A percentile compares a stretch with the other conserved stretches of the same genome.
phyloP scores from a whole-genome alignment of 148 eudicot species.

The Selenicereus undatus region DNA sequence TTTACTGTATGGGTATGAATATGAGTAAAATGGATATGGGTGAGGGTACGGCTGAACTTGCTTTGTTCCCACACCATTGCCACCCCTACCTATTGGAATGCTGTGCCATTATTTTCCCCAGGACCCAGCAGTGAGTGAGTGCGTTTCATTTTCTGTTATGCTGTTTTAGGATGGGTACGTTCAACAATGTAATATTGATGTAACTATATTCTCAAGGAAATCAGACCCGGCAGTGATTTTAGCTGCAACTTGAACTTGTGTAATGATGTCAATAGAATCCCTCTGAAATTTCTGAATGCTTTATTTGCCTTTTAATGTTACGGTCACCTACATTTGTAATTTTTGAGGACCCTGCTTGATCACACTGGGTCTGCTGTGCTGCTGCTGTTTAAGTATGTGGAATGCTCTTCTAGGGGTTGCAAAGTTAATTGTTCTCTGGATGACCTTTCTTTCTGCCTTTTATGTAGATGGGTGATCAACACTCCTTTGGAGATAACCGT shows the following conservation, averaged over 20 bases:
- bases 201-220: neutral
- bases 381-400: neutral
- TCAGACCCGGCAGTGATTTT: neutral
- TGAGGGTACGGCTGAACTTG: too few relatives aligned
- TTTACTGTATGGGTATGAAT: too few relatives aligned
- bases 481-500: slow-evolving; percentile 84
- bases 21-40: too few relatives aligned
- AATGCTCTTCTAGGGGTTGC: neutral
- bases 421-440: neutral
- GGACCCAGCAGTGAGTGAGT: neutral
- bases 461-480: slow-evolving; percentile 88
- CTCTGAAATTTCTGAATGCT: too few relatives aligned
- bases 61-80: too few relatives aligned
- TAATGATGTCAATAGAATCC: neutral
- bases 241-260: neutral
- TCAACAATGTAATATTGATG: neutral
- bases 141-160: neutral
- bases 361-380: neutral
- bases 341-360: neutral
- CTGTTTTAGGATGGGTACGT: neutral
- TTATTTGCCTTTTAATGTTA: neutral
- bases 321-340: neutral
- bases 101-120: too few relatives aligned
- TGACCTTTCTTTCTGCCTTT: slow-evolving; percentile 8
- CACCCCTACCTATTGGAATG: too few relatives aligned